Evolutionary conservation across 1,284 basidiomycete genomes (phyloP), one percentile per base, ranked within the genome.

Genomic region (Vanrija sp.): DNA sequence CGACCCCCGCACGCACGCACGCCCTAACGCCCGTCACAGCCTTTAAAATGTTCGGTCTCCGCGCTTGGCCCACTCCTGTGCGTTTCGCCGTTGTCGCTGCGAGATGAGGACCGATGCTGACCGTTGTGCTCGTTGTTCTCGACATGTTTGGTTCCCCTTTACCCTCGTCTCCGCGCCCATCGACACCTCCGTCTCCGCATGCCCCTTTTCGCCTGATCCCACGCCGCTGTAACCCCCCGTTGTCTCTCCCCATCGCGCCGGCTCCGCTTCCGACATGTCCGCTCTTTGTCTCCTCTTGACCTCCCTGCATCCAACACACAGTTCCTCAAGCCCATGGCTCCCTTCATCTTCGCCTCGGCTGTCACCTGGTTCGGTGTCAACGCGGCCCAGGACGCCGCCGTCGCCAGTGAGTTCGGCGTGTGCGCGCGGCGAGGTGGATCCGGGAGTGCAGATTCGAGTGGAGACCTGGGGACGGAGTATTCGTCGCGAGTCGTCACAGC

Each of bases 21-120:
- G 12, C 14, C 34, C 34, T 34, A 34, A 34, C 34, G 34, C 34
- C 9, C 34, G 34, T 15, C 34, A 28, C 34, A 34, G 34, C 34
- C 34, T 34, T 2, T 12, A 61, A 61, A 58, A 73, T 74, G 72
- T 74, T 74, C 68, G 72, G 72, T 64, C 69, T 74, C 58, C 67
- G 70, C 60, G 68, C 68, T 55, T 74, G 71, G 69, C 69, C 70
- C 62, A 74, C 72, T 59, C 70, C 72, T 48, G 72, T 74, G 58
- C 53, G 69, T 69, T 58, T 23, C 21, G 21, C 21, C 21, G 21
- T 23, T 49, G 38, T 43, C 26, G 25, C 16, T 23, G 21, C 8
- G 19, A 39, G 51, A 16, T 34, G 25, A 8, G 39, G 26, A 48
- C 5, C 9, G n/a, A 45, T 56, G 55, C 55, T 56, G 46, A 52